phyloP scores from a whole-genome alignment of 306 rosid species.

The Biancaea sappan region DNA sequence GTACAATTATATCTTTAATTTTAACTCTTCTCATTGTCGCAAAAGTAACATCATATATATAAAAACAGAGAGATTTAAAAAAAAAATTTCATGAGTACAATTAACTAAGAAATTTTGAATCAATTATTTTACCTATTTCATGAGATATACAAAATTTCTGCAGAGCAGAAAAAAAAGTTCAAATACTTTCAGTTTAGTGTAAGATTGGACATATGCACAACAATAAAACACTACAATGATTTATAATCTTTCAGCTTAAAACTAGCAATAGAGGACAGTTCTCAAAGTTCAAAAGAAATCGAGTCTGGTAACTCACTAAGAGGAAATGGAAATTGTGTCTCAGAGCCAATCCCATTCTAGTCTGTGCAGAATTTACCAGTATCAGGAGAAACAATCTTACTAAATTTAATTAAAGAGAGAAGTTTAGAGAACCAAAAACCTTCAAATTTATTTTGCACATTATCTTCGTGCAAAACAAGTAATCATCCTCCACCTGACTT shows the following conservation, averaged over 20 bases:
- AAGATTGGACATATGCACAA: not conserved
- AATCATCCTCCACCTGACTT: constrained; percentile 6
- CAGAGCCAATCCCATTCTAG: not conserved
- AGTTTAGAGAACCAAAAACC: constrained; percentile 3
- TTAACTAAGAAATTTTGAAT: not conserved
- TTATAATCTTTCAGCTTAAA: not conserved
- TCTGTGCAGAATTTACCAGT: not conserved
- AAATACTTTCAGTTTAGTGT: not conserved
- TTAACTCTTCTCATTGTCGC: not conserved
- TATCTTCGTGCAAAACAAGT: constrained; percentile 8
- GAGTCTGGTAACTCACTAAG: not conserved
- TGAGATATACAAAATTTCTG: not conserved
- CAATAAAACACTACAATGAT: not conserved
- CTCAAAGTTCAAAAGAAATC: not conserved
- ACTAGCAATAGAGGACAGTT: not conserved
- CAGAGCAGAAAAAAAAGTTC: not conserved
- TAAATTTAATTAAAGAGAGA: not conserved
- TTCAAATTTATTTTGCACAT: constrained; percentile 19
- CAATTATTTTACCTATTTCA: not conserved
- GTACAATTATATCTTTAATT: not conserved
- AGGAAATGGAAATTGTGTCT: not conserved
- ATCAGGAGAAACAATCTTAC: constrained; percentile 1
- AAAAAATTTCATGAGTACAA: not conserved
- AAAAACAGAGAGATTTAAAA: not conserved
- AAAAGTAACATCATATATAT: not conserved